phyloP scores from a whole-genome alignment of 176 grass and related monocot genomes.

The Triticum urartu region DNA sequence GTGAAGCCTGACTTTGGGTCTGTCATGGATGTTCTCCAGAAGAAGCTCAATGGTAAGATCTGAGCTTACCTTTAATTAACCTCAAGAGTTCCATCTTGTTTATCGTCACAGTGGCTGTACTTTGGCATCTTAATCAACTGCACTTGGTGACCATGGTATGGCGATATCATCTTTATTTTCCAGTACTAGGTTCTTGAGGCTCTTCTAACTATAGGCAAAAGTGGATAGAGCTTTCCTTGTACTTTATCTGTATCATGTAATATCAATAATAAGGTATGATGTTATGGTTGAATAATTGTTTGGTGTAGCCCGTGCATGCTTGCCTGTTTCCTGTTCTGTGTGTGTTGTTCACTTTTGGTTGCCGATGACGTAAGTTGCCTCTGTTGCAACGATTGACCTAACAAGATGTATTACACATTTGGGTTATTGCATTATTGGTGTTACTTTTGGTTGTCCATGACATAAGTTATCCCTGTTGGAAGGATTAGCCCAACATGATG shows the following conservation, averaged over 20 bases:
- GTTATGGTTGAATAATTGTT: slow-evolving; percentile 28
- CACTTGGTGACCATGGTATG: slow-evolving; percentile 43
- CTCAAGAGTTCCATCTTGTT: slow-evolving; percentile 7
- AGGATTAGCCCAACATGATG: no score
- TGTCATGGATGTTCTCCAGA: slow-evolving; percentile 78
- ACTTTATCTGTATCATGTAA: slow-evolving; percentile 47
- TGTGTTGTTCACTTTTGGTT: not conserved
- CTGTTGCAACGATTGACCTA: not conserved
- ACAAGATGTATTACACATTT: not conserved
- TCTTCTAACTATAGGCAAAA: slow-evolving; percentile 44
- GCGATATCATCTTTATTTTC: slow-evolving; percentile 37
- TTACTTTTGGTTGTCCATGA: not conserved
- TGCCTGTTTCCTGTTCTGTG: not conserved
- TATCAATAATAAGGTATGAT: slow-evolving; percentile 30
- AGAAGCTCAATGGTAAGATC: slow-evolving; percentile 55
- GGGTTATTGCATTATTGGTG: not conserved
- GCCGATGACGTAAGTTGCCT: not conserved
- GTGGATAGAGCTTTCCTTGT: slow-evolving; percentile 55
- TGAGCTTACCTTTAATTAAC: slow-evolving; percentile 36
- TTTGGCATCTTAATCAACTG: slow-evolving; percentile 28
- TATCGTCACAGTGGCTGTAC: slow-evolving; percentile 17
- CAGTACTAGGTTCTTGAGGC: slow-evolving; percentile 52
- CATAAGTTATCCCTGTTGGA: no score
- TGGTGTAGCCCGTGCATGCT: not conserved
- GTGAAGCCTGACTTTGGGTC: slow-evolving; percentile 75